Base-by-base conservation (phyloP, 129 eudicot species). In the Deinandra increscens region DNA sequence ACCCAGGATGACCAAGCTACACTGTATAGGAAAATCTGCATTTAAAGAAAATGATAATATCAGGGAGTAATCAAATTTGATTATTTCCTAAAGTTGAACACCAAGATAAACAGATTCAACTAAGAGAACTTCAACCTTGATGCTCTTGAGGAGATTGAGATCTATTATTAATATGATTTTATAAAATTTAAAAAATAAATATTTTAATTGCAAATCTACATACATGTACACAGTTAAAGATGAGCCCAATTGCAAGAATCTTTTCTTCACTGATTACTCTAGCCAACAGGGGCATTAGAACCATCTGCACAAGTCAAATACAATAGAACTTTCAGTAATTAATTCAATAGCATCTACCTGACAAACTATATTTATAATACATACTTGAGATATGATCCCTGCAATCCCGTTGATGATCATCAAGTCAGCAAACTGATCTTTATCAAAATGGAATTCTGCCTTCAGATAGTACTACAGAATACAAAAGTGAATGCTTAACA, bases 1-100 rank as follows among this genome's bases (percentile, higher is more conserved):
- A 91, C 97, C 93, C 97, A 88, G 9, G 96, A 80, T 13, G 88
- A 76, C 96, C 96, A 91, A 15, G 97, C 97, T 31, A 88, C 54
- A 76, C 97, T 86, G 88, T 91, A 84, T 12, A 91, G 97, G 4
- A 85, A 51, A 71, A 88, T 86, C 97, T 91, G 96, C 79, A 73
- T 26, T n/a, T 9, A 54, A 69, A 23, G n/a, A 43, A 64, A 41
- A 22, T 15, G 18, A 63, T 42, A 37, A 66, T 46, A 60, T 37
- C 39, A 60, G 51, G 14, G 60, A 14, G 62, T 20, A 34, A 46
- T 48, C 46, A 60, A 63, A 14, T 36, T 9, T 33, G 4, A 4
- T 46, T 19, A 14, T 48, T 59, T 49, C 54, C 19, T 34, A 31
- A 9, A 51, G 43, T 33, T 46, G n/a, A 29, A 72, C 11, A 43